phyloP scores from a whole-genome alignment of 768 basidiomycete species.

The Peribolospora kevripleyi region DNA sequence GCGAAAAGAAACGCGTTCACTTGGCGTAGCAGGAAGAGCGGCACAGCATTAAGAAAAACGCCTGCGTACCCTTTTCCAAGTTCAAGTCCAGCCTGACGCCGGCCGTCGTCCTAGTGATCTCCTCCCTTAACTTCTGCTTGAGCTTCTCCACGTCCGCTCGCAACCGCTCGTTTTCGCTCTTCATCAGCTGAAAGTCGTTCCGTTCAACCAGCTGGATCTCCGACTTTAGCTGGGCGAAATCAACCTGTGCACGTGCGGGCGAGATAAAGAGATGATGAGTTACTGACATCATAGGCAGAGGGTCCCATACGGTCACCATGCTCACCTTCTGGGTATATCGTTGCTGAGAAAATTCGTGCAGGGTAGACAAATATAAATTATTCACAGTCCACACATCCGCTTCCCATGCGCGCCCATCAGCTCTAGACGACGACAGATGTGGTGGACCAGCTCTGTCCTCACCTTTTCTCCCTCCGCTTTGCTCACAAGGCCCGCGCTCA shows the following conservation, averaged over 20 bases:
- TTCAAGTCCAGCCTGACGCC: slow-evolving; percentile 87
- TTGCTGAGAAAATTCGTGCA: slow-evolving; percentile 27
- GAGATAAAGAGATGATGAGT: background rate
- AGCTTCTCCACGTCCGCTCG: slow-evolving; percentile 76
- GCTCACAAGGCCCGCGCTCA: slow-evolving; percentile 89
- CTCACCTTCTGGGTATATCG: slow-evolving; percentile 64
- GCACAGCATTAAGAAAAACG: background rate
- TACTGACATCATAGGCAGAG: background rate
- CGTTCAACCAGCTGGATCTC: slow-evolving; percentile 90
- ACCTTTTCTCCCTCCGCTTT: slow-evolving; percentile 94
- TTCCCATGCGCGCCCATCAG: background rate
- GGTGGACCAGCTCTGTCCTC: slow-evolving; percentile 7
- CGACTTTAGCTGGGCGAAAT: slow-evolving; percentile 87
- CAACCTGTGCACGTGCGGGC: slow-evolving; percentile 27
- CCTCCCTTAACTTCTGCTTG: slow-evolving; percentile 74
- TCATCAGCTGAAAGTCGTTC: slow-evolving; percentile 84
- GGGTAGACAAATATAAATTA: background rate
- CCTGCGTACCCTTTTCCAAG: slow-evolving; percentile 43
- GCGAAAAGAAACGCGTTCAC: background rate
- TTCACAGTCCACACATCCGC: too few species aligned
- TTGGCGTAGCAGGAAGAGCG: background rate
- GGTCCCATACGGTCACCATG: background rate
- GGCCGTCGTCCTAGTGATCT: slow-evolving; percentile 72
- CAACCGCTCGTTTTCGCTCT: slow-evolving; percentile 87
- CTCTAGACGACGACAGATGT: background rate